Evolutionary conservation across 495 filamentous ascomycete species (phyloP).

Genomic region (Penicillium alfredii): DNA sequence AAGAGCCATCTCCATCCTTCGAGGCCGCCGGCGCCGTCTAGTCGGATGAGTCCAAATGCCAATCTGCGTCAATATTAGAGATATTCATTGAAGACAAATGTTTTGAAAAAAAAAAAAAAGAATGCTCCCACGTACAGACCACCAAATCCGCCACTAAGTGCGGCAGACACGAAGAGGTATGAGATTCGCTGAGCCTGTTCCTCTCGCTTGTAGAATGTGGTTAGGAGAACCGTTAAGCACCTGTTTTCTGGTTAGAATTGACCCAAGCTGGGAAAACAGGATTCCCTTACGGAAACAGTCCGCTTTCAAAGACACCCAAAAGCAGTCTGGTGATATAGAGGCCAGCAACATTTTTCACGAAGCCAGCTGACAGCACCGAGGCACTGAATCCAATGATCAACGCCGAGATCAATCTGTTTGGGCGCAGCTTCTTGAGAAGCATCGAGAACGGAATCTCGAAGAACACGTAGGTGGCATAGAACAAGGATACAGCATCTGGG

Average conservation of each 20-base stretch:
- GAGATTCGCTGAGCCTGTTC: constrained; percentile 16
- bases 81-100: not conserved
- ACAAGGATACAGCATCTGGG: constrained; percentile 13
- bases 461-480: constrained; percentile 25
- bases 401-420: constrained; percentile 31
- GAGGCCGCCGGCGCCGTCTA: constrained; percentile 27
- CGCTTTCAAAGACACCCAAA: constrained; percentile 30
- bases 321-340: constrained; percentile 28
- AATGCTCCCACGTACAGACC: constrained; percentile 4
- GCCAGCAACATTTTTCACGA: constrained; percentile 26
- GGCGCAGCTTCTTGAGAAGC: constrained; percentile 21
- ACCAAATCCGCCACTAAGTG: constrained; percentile 25
- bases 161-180: constrained; percentile 21
- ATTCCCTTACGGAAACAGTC: constrained; percentile 25
- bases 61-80: constrained; percentile 9
- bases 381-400: constrained; percentile 33
- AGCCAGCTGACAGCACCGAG: constrained; percentile 20
- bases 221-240: constrained; percentile 26
- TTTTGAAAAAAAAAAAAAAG: not conserved
- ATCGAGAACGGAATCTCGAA: constrained; percentile 35
- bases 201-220: constrained; percentile 17
- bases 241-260: constrained; percentile 14
- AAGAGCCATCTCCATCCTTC: constrained; percentile 40
- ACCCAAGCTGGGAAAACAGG: constrained; percentile 16
- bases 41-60: constrained; percentile 29